Percentiles rank a stretch among this genome's conserved stretches.
phyloP scores from a whole-genome alignment of 2,329 filamentous ascomycete genomes.

The Emericellopsis cladophorae region DNA sequence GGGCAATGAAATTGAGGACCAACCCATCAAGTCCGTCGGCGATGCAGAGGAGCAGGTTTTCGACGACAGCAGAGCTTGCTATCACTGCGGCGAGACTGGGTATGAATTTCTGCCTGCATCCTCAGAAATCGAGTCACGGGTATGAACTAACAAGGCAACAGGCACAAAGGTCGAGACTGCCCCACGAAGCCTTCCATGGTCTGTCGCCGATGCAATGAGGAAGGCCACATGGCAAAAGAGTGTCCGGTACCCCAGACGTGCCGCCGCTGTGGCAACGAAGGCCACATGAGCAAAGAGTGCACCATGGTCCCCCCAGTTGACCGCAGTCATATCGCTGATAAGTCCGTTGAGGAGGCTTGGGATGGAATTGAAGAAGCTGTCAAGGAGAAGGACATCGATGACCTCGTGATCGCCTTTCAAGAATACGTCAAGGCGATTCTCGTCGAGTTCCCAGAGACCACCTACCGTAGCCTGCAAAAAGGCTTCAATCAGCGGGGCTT shows the following conservation, averaged over 20 bases:
- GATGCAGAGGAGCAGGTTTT: no score
- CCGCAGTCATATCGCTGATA: constrained; percentile 32
- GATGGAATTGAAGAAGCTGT: constrained; percentile 37
- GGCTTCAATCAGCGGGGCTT: constrained; percentile 42
- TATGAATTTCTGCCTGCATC: neutral
- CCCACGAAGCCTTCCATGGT: neutral
- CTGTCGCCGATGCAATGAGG: neutral
- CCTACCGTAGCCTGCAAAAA: constrained; percentile 47
- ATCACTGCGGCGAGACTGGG: no score
- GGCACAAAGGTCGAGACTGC: neutral
- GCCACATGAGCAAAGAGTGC: constrained; percentile 44
- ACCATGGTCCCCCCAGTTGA: constrained; percentile 46
- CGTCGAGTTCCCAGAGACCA: constrained; percentile 29
- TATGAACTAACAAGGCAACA: neutral
- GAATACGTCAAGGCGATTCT: constrained; percentile 47
- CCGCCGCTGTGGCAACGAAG: constrained; percentile 18
- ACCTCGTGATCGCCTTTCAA: constrained; percentile 45
- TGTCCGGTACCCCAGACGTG: no score
- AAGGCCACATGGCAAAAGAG: no score
- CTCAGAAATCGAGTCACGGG: neutral
- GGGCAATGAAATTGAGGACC: no score
- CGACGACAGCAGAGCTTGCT: no score
- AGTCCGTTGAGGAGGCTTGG: constrained; percentile 45
- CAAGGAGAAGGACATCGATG: constrained; percentile 43
- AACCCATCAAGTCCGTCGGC: no score